phyloP scores from a whole-genome alignment of 129 eudicot species.

The Artemisia annua region DNA sequence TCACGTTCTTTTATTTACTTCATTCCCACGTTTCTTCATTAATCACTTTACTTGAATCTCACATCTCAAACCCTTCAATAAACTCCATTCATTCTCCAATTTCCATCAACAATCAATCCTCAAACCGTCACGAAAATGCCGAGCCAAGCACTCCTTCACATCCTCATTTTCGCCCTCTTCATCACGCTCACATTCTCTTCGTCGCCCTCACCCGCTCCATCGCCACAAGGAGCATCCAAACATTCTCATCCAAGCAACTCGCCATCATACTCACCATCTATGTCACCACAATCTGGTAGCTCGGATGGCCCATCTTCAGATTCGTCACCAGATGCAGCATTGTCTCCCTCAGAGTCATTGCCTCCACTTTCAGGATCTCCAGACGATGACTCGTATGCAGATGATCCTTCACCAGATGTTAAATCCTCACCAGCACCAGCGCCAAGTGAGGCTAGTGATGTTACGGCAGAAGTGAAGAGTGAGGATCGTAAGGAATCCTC shows the following conservation, averaged over 20 bases:
- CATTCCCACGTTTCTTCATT: slow-evolving; percentile 15
- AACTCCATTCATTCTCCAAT: background rate
- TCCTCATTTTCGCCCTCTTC: slow-evolving; percentile 21
- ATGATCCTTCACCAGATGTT: slow-evolving; percentile 13
- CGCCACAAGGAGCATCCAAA: background rate
- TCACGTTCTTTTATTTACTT: slow-evolving; percentile 29
- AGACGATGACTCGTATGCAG: slow-evolving; percentile 24
- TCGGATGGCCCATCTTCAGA: slow-evolving; percentile 24
- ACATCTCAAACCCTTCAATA: slow-evolving; percentile 17
- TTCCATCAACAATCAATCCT: slow-evolving; percentile 18
- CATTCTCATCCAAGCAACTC: too few relatives aligned
- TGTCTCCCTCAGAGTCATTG: background rate
- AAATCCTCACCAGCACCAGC: slow-evolving; percentile 11
- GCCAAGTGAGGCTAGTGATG: slow-evolving; percentile 22
- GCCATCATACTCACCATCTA: slow-evolving; percentile 18
- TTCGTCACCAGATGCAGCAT: background rate
- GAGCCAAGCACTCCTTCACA: slow-evolving; percentile 11
- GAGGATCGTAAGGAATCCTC: slow-evolving; percentile 20
- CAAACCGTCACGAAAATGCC: slow-evolving; percentile 26
- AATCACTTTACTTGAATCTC: slow-evolving; percentile 28
- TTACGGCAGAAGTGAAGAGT: background rate
- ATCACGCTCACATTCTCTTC: slow-evolving; percentile 14
- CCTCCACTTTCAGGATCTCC: slow-evolving; percentile 4
- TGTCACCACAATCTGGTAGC: slow-evolving; percentile 14
- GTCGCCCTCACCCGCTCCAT: slow-evolving; percentile 40